Evolutionary conservation across 768 basidiomycete species (phyloP), one percentile per base, ranked within the genome.

Genomic region (Pleurotus giganteus): DNA sequence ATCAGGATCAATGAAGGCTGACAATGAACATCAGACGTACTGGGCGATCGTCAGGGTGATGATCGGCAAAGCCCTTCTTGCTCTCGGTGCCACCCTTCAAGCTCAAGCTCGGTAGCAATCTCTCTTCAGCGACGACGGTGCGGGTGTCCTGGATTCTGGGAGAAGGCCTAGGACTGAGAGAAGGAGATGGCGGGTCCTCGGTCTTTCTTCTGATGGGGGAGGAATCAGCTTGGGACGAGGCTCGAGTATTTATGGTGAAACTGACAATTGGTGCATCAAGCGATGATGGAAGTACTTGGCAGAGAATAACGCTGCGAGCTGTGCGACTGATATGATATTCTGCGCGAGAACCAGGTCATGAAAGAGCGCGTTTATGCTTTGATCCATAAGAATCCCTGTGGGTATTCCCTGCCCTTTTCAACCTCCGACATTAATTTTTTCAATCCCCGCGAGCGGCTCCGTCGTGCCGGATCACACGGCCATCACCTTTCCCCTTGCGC

Each of bases 11-110:
- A 58, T 62, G 57, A 63, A 64, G 61, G 47, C 39, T 57, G 64
- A 66, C 67, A 62, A 29, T 61, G 65, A 65, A 61, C 64, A 70
- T 70, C 61, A 62, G 31, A 24, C 43, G 36, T 45, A 73, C 73
- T 57, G 61, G 63, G 67, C 64, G 60, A 58, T 71, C 68, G 65
- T 71, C 69, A 37, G 47, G 54, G 47, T 56, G 45, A 56, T 56
- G 11, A 37, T 26, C 32, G 28, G 32, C 17, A 17, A 34, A 24
- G 12, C 13, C 19, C 43, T 45, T 45, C 43, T 24, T 45, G 43
- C 26, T 24, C 19, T 45, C 43, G 43, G 13, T 17, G 26, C 15
- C 43, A 45, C 19, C 19, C 15, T 17, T 24, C 5, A 13, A 8
- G 12, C 7, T 17, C 23, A 21, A 17, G 17, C 13, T 26, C 19